A percentile compares a stretch with the other conserved stretches of the same genome.
These are phyloP conservation scores for Phytophthora pseudosyringae DNA, from an alignment of 352 stramenopile genomes.

Conservation along the genomic window DNA sequence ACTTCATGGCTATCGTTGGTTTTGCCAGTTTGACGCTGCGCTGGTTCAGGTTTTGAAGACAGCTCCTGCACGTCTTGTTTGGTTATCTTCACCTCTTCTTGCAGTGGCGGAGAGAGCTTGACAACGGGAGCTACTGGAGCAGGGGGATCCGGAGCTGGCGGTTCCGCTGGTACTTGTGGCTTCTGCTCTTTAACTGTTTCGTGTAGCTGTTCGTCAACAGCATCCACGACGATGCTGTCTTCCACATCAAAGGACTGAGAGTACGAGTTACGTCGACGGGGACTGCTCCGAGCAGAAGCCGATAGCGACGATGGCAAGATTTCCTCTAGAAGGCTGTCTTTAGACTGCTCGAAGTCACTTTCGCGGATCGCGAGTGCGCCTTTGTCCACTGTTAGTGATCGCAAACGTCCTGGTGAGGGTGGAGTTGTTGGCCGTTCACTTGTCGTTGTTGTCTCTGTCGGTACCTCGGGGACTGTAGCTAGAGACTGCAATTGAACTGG, in stretches of 20 bases:
- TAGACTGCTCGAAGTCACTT: slow-evolving; percentile 71
- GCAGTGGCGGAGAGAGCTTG: background rate
- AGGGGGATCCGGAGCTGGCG: background rate
- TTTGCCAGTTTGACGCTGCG: background rate
- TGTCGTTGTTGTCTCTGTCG: slow-evolving; percentile 3
- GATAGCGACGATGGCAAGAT: slow-evolving; percentile 46
- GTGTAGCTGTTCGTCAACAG: slow-evolving; percentile 5
- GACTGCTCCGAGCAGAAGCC: slow-evolving; percentile 23
- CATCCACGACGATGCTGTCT: slow-evolving; percentile 10
- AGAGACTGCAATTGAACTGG: slow-evolving; percentile 12
- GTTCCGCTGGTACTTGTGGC: background rate
- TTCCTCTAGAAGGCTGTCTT: slow-evolving; percentile 72
- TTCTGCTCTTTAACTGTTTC: slow-evolving; percentile 3
- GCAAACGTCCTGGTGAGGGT: slow-evolving; percentile 39
- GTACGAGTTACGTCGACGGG: slow-evolving; percentile 49
- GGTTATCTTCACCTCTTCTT: background rate
- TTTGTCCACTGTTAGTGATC: slow-evolving; percentile 53
- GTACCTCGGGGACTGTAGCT: slow-evolving; percentile 12
- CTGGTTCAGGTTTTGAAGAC: background rate
- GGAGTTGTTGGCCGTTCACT: slow-evolving; percentile 5
- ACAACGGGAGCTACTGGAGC: background rate
- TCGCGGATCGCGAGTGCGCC: slow-evolving; percentile 51
- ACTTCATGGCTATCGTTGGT: background rate
- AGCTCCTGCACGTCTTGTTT: no score
- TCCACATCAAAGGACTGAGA: slow-evolving; percentile 59